Evolutionary conservation across 164 flowering plant species (phyloP).

Genomic region (Nymphaea colorata): DNA sequence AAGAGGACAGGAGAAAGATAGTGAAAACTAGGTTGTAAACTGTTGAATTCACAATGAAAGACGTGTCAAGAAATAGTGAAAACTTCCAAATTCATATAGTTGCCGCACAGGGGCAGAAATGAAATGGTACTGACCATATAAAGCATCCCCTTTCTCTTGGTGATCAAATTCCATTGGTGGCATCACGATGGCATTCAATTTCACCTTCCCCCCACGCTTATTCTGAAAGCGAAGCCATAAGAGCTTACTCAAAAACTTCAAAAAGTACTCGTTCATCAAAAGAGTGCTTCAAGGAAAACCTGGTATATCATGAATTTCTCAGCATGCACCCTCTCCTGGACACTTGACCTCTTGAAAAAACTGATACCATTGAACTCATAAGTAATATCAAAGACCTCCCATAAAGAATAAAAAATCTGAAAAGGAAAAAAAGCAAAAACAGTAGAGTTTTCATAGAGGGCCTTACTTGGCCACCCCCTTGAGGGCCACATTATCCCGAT

Average conservation of each 20-base stretch:
- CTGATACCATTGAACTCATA: slow-evolving; percentile 17
- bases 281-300: slow-evolving; percentile 7
- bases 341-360: slow-evolving; percentile 88
- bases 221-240: slow-evolving; percentile 28
- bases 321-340: slow-evolving; percentile 83
- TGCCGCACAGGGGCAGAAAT: too few species aligned
- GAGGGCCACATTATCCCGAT: slow-evolving; percentile 88
- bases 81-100: too few species aligned
- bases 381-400: neutral
- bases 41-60: too few species aligned
- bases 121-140: slow-evolving; percentile 46
- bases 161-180: slow-evolving; percentile 75
- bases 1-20: too few species aligned
- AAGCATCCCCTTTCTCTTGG: slow-evolving; percentile 77
- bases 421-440: too few species aligned
- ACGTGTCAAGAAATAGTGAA: too few species aligned
- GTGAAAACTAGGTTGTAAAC: too few species aligned
- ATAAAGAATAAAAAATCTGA: neutral
- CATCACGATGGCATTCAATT: slow-evolving; percentile 55
- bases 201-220: slow-evolving; percentile 84
- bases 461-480: slow-evolving; percentile 82
- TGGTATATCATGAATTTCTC: slow-evolving; percentile 93
- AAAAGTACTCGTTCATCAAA: neutral
- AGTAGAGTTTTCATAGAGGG: neutral
- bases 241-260: neutral